Base-by-base conservation (phyloP, 495 filamentous ascomycete species). In the Aspergillus wentii region DNA sequence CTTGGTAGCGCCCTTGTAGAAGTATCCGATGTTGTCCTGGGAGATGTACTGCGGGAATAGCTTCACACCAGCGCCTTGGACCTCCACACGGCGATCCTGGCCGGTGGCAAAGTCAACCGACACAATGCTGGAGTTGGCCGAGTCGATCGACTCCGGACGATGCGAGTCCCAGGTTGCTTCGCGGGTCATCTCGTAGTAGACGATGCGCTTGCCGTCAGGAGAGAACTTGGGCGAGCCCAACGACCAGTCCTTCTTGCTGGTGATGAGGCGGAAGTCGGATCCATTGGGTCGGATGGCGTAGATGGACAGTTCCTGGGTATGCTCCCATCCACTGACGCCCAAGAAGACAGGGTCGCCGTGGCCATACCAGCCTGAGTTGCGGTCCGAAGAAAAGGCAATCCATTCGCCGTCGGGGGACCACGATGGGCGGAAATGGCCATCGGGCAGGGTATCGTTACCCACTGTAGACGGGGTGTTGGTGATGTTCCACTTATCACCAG, bases 161-260 rank as follows among this genome's bases (percentile, higher is more conserved):
- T 57, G 57, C n/a, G 57, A 46, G 13, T 52, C 48, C 45, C 46
- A 61, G 1, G 58, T 61, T 1, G 42, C 29, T 16, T 48, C 48
- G 8, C 49, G 43, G 8, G 46, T 51, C 48, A 61, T 59, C 33
- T 59, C 52, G 21, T 61, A 59, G 34, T 45, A 61, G 17, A 59
- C 11, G 13, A 59, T 46, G 0, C 56, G 44, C 14, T 46, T 40
- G 7, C 56, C 56, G 32, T 59, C 56, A 0, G 44, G 42, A 10
- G 59, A 62, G 51, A 50, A 62, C 30, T 48, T 49, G 0, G 59
- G 56, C 0, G 56, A 55, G 3, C 59, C 59, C 2, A 51, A 39
- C 15, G 41, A 49, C 17, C 51, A 48, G n/a, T 35, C 44, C 1
- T 26, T 16, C 35, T 44, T 50, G 1, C 41, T 26, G 5, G 21